Percentiles rank a stretch among this genome's conserved stretches.
phyloP scores from a whole-genome alignment of 1,284 basidiomycete genomes.

The Naganishia sp. region DNA sequence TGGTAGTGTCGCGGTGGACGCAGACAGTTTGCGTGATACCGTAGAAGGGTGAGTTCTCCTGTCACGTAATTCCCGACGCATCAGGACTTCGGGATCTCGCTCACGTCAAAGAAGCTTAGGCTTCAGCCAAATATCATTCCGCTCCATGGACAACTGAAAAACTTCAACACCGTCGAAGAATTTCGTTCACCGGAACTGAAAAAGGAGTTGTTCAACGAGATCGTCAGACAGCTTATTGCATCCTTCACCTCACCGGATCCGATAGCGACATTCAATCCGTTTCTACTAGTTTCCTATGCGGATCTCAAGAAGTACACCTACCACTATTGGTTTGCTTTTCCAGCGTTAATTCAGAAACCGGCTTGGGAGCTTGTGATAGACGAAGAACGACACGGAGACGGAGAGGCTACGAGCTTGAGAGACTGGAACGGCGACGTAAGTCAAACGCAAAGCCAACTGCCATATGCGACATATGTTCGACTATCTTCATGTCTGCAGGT shows the following conservation, averaged over 20 bases:
- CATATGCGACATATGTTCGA: neutral
- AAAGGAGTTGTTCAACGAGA: slow-evolving; percentile 72
- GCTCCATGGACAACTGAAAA: slow-evolving; percentile 73
- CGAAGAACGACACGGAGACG: slow-evolving; percentile 47
- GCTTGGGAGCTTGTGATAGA: slow-evolving; percentile 70
- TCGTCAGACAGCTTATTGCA: slow-evolving; percentile 63
- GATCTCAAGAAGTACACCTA: slow-evolving; percentile 98
- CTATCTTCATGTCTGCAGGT: neutral
- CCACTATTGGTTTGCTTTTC: slow-evolving; percentile 98
- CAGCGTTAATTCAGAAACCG: slow-evolving; percentile 82
- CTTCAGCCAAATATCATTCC: slow-evolving; percentile 56
- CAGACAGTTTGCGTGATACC: slow-evolving; percentile 41
- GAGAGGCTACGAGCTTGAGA: neutral
- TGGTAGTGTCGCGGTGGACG: slow-evolving; percentile 43
- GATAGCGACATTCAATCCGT: slow-evolving; percentile 62
- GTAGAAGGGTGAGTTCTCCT: neutral
- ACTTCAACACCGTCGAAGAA: slow-evolving; percentile 94
- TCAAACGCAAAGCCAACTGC: neutral
- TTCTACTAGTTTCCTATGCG: slow-evolving; percentile 88
- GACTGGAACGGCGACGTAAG: slow-evolving; percentile 29
- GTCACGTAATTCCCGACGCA: slow-evolving; percentile 33
- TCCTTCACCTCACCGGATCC: slow-evolving; percentile 14
- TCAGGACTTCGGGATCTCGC: neutral
- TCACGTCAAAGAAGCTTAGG: neutral
- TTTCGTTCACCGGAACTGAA: slow-evolving; percentile 85